Evolutionary conservation across 305 asterid species (phyloP).

Genomic region (Coffea humblotiana): DNA sequence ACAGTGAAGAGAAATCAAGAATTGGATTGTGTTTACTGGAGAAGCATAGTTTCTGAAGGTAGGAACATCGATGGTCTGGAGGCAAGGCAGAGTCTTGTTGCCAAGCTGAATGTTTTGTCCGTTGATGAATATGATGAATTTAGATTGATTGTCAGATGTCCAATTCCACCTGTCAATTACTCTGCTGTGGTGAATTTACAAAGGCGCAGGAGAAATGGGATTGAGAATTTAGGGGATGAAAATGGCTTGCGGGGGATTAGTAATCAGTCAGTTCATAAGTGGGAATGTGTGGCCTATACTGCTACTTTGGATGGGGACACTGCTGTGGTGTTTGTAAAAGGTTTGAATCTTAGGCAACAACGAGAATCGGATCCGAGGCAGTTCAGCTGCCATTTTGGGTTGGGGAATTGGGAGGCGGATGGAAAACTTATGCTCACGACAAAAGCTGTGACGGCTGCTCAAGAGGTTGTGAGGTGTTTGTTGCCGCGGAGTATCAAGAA

Average conservation of each 20-base stretch:
- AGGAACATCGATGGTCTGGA: background rate
- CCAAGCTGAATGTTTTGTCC: conserved; percentile 48
- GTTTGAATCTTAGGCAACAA: conserved; percentile 73
- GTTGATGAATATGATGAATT: conserved; percentile 68
- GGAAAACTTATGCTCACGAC: conserved; percentile 38
- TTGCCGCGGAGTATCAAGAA: conserved; percentile 54
- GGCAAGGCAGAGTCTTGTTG: conserved; percentile 23
- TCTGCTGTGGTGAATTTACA: conserved; percentile 49
- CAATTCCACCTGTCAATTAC: conserved; percentile 50
- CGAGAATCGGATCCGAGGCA: conserved; percentile 63
- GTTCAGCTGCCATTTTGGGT: conserved; percentile 77
- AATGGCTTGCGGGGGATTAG: conserved; percentile 29
- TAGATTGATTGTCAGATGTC: conserved; percentile 70
- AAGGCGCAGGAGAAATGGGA: conserved; percentile 34
- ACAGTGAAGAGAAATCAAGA: conserved; percentile 22
- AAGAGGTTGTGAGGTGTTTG: conserved; percentile 77
- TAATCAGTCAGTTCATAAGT: conserved; percentile 41
- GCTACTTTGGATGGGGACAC: conserved; percentile 66
- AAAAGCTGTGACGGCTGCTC: conserved; percentile 79
- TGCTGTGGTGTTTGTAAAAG: conserved; percentile 80
- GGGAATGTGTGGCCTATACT: conserved; percentile 72
- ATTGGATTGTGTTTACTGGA: conserved; percentile 62
- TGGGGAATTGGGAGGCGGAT: conserved; percentile 36
- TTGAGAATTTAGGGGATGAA: conserved; percentile 21
- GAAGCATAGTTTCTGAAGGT: background rate